These are phyloP conservation scores for Flaveria sonorensis DNA, from an alignment of 129 eudicot species.

Conservation along the genomic window DNA sequence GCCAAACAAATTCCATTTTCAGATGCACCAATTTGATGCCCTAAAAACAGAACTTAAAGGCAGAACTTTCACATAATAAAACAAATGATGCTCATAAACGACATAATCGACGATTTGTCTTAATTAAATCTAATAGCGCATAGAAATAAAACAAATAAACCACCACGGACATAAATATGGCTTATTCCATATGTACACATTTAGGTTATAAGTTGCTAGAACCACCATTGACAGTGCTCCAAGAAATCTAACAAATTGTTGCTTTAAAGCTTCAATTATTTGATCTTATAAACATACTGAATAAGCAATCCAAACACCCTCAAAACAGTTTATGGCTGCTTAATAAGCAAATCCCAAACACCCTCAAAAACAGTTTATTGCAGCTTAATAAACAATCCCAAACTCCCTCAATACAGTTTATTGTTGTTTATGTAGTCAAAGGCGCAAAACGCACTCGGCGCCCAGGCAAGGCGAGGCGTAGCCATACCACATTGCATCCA, in stretches of 20 bases:
- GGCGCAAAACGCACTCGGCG: no score
- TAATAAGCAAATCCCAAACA: background rate
- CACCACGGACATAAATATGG: background rate
- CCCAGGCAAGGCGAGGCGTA: no score
- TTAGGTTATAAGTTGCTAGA: slow-evolving; percentile 3
- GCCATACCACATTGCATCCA: no score
- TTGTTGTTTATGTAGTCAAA: no score
- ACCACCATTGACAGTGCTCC: slow-evolving; percentile 8
- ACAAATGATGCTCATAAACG: background rate
- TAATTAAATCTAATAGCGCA: background rate
- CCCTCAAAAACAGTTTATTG: no score
- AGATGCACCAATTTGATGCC: background rate
- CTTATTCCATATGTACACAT: slow-evolving; percentile 1
- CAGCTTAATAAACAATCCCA: no score
- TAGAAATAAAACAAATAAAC: background rate
- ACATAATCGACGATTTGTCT: slow-evolving; percentile 9
- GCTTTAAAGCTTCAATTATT: background rate
- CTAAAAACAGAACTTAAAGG: background rate
- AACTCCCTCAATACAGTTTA: no score
- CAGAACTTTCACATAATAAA: background rate
- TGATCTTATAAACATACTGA: background rate
- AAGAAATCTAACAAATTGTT: slow-evolving; percentile 1
- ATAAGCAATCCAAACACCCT: background rate
- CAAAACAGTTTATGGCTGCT: background rate
- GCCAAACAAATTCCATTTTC: background rate